These are phyloP conservation scores for Colletotrichum sp. DNA, from an alignment of 2,329 filamentous ascomycete species.

Conservation along the genomic window DNA sequence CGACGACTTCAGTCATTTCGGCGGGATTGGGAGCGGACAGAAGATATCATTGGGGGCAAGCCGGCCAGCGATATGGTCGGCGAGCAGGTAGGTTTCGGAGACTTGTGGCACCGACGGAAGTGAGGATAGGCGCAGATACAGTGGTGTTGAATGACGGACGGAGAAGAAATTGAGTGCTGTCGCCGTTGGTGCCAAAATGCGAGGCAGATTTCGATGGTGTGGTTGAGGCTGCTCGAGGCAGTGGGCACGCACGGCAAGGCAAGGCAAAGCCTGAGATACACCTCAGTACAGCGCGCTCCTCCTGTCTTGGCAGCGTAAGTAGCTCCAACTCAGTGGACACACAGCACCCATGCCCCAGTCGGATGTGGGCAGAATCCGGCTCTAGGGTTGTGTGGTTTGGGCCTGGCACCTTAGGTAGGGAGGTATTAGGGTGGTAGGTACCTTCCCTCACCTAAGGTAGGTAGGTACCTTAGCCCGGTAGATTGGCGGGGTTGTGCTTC, in stretches of 20 bases:
- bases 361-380: neutral
- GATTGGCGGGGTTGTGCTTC: too few relatives aligned
- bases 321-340: neutral
- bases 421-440: too few relatives aligned
- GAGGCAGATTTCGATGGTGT: neutral
- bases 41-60: conserved; percentile 21
- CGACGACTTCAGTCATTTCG: conserved; percentile 56
- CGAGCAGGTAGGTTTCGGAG: neutral
- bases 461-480: neutral
- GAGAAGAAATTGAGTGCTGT: neutral
- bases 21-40: conserved; percentile 22
- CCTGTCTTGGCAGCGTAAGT: neutral
- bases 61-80: conserved; percentile 8
- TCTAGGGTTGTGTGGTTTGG: neutral
- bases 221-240: neutral
- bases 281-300: neutral
- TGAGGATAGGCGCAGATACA: neutral
- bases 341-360: neutral
- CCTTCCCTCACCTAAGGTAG: neutral
- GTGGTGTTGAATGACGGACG: neutral
- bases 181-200: neutral
- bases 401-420: neutral
- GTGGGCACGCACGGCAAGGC: neutral
- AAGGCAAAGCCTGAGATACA: neutral
- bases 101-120: neutral